phyloP scores from a whole-genome alignment of 2,329 filamentous ascomycete species.

The Aureobasidium lini region DNA sequence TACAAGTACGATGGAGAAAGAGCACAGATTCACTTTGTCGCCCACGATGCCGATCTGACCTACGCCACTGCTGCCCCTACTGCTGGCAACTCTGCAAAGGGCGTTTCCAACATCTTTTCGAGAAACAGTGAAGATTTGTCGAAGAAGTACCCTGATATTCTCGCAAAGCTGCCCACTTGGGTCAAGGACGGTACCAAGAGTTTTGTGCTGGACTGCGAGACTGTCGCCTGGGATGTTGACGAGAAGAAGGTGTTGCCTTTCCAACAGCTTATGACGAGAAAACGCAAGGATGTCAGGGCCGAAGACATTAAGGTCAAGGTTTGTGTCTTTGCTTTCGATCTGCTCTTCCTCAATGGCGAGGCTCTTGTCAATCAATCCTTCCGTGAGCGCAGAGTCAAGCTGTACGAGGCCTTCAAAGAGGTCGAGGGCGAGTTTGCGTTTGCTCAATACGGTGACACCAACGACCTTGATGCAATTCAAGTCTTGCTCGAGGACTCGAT shows the following conservation, averaged over 20 bases:
- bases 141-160: slow-evolving; percentile 94
- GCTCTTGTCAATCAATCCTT: slow-evolving; percentile 80
- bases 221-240: slow-evolving; percentile 88
- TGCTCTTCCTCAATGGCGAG: slow-evolving; percentile 88
- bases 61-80: slow-evolving; percentile 52
- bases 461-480: slow-evolving; percentile 89
- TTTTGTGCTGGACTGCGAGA: slow-evolving; percentile 98
- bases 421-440: slow-evolving; percentile 88
- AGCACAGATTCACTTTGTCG: slow-evolving; percentile 97
- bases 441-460: slow-evolving; percentile 77
- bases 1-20: slow-evolving; percentile 98
- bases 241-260: slow-evolving; percentile 96
- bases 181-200: slow-evolving; percentile 83
- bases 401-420: slow-evolving; percentile 64
- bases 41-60: slow-evolving; percentile 65
- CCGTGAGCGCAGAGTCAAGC: slow-evolving; percentile 70
- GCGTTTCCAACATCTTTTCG: slow-evolving; percentile 89
- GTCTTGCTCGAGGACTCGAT: slow-evolving; percentile 87
- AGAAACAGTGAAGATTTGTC: slow-evolving; percentile 94
- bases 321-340: slow-evolving; percentile 92
- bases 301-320: slow-evolving; percentile 96
- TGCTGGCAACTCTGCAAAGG: slow-evolving; percentile 59
- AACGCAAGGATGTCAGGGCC: slow-evolving; percentile 91
- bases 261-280: slow-evolving; percentile 96
- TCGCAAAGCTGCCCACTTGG: slow-evolving; percentile 81